A percentile compares a stretch with the other conserved stretches of the same genome.
phyloP scores from a whole-genome alignment of 139 green algal genomes.

The Tetradesmus lagerheimii region DNA sequence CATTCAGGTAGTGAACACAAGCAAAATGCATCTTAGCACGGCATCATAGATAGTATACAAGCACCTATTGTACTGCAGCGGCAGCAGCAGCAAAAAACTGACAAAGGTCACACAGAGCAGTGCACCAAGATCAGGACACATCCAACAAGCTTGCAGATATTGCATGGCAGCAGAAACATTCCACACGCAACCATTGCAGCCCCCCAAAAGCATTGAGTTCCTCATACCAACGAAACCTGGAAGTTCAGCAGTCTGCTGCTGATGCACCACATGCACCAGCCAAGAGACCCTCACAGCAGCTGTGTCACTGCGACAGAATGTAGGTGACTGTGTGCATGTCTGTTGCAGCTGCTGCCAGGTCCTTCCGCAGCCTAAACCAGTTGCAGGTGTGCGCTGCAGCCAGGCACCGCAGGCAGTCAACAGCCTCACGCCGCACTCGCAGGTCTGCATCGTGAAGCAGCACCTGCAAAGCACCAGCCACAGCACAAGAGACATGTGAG shows the following conservation, averaged over 20 bases:
- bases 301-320: neutral
- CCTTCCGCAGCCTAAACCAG: conserved; percentile 7
- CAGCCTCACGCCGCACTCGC: neutral
- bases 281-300: no score
- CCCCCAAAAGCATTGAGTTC: neutral
- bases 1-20: no score
- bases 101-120: no score
- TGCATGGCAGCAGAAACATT: no score
- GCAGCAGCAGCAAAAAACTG: no score
- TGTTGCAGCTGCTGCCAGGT: neutral
- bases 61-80: no score
- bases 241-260: neutral
- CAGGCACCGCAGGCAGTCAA: neutral
- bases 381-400: neutral
- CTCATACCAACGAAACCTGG: neutral
- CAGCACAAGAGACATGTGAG: neutral
- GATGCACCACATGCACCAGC: neutral
- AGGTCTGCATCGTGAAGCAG: neutral
- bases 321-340: conserved; percentile 1
- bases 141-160: no score
- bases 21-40: no score
- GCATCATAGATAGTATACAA: no score
- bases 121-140: no score
- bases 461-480: neutral
- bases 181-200: no score